These are phyloP conservation scores for Gossypium stocksii DNA, from an alignment of 345 rosid species.

Conservation along the genomic window DNA sequence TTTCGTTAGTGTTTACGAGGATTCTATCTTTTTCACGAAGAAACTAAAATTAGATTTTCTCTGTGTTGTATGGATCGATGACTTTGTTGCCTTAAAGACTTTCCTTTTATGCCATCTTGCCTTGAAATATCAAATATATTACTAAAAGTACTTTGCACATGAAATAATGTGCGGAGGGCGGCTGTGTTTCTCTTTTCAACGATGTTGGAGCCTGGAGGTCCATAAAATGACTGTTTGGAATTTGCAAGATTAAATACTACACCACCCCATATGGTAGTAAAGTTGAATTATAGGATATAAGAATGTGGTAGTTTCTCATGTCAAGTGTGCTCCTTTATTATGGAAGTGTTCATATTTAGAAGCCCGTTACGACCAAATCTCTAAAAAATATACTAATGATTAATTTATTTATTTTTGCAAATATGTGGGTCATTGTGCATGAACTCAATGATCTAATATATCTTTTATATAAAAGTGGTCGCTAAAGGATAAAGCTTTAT, in stretches of 20 bases:
- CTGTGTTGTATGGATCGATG: background rate
- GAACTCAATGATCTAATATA: background rate
- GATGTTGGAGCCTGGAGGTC: background rate
- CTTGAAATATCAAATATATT: background rate
- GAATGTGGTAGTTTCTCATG: constrained; percentile 1
- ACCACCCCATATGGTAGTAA: background rate
- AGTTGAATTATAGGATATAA: background rate
- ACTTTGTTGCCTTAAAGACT: background rate
- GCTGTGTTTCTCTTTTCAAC: background rate
- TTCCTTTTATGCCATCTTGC: background rate
- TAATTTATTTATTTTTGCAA: background rate
- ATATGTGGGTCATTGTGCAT: background rate
- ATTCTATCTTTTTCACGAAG: background rate
- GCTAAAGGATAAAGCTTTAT: constrained; percentile 1
- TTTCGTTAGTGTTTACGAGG: too few relatives aligned
- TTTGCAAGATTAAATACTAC: background rate
- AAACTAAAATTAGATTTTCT: background rate
- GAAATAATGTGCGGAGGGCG: background rate
- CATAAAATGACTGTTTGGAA: background rate
- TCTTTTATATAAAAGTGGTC: background rate
- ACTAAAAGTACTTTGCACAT: background rate
- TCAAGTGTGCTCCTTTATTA: background rate
- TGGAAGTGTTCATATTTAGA: background rate
- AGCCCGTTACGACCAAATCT: background rate
- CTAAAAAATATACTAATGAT: background rate